Percentiles rank a stretch among this genome's conserved stretches.
These are phyloP conservation scores for Corinectria fuckeliana DNA, from an alignment of 2,329 filamentous ascomycete genomes.

Conservation along the genomic window DNA sequence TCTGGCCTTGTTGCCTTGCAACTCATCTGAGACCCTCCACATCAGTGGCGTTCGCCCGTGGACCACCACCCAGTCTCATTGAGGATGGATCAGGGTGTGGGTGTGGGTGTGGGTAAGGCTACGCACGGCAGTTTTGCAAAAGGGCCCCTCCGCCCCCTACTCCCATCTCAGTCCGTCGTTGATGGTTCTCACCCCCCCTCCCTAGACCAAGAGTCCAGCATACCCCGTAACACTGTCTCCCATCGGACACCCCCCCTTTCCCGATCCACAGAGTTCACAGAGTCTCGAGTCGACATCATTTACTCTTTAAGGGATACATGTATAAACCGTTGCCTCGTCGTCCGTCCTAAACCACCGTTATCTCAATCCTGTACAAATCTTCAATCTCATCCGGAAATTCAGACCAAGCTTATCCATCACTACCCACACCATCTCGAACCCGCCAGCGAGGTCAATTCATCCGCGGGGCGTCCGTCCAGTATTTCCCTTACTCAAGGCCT, in stretches of 20 bases:
- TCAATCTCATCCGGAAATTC: slow-evolving; percentile 7
- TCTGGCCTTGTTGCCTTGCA: slow-evolving; percentile 29
- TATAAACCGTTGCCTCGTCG: slow-evolving; percentile 32
- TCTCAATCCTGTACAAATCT: slow-evolving; percentile 9
- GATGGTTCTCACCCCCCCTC: slow-evolving; percentile 27
- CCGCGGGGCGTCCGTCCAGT: slow-evolving; percentile 18
- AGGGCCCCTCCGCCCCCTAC: slow-evolving; percentile 36
- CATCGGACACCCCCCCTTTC: slow-evolving; percentile 33
- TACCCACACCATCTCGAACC: slow-evolving; percentile 9
- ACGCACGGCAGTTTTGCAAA: slow-evolving; percentile 33
- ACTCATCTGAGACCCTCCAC: slow-evolving; percentile 41
- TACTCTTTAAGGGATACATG: slow-evolving; percentile 23
- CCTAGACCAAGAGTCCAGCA: slow-evolving; percentile 20
- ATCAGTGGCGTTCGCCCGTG: slow-evolving; percentile 40
- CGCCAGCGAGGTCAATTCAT: background rate
- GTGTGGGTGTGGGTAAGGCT: slow-evolving; percentile 4
- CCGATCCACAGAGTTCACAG: slow-evolving; percentile 28
- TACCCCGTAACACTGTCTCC: slow-evolving; percentile 31
- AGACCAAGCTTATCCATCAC: background rate
- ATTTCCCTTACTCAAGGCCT: slow-evolving; percentile 26
- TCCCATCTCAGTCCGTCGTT: slow-evolving; percentile 13
- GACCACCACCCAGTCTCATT: slow-evolving; percentile 25
- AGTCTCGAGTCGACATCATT: slow-evolving; percentile 27
- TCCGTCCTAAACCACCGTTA: slow-evolving; percentile 9
- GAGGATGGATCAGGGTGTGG: slow-evolving; percentile 28